Evolutionary conservation across 1,284 basidiomycete genomes (phyloP).

Genomic region (Apiotrichum laibachii): DNA sequence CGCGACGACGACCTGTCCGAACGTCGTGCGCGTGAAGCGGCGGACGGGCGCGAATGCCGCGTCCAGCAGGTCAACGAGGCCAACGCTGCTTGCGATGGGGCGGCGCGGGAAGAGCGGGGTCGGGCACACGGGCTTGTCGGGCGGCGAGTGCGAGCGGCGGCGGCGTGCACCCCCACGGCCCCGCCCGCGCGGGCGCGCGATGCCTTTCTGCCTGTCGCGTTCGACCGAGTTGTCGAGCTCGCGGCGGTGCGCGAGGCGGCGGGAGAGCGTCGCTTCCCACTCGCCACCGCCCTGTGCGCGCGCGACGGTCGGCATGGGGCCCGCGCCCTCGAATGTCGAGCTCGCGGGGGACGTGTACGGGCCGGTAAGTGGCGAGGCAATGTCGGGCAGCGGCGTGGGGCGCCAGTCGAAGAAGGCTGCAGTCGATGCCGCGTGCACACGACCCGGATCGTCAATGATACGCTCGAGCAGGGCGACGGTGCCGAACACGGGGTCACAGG

Average conservation of each 20-base stretch:
- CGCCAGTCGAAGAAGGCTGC: slow-evolving; percentile 33
- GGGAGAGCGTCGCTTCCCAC: slow-evolving; percentile 43
- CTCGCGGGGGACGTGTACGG: slow-evolving; percentile 20
- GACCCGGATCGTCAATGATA: slow-evolving; percentile 7
- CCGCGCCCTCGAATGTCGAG: slow-evolving; percentile 15
- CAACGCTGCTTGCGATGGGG: not conserved
- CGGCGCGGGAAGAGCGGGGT: slow-evolving; percentile 19
- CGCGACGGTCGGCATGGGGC: slow-evolving; percentile 43
- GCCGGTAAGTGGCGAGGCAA: slow-evolving; percentile 9
- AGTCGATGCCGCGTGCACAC: slow-evolving; percentile 13
- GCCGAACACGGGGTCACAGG: slow-evolving; percentile 5
- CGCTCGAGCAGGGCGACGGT: slow-evolving; percentile 11
- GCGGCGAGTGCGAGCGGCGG: slow-evolving; percentile 4
- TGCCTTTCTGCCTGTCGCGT: slow-evolving; percentile 3
- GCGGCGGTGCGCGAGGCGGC: slow-evolving; percentile 40
- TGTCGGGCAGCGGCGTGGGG: slow-evolving; percentile 5
- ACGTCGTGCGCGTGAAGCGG: slow-evolving; percentile 5
- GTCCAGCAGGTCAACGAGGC: slow-evolving; percentile 13
- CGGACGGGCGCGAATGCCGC: slow-evolving; percentile 16
- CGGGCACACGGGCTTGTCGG: slow-evolving; percentile 1
- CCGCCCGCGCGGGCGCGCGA: not conserved
- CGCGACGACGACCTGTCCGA: slow-evolving; percentile 18
- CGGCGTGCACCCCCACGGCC: not conserved
- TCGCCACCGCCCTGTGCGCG: slow-evolving; percentile 39
- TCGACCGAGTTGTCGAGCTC: slow-evolving; percentile 22